phyloP scores from a whole-genome alignment of 148 eudicot genomes.

The Rhododendron kiyosumense region DNA sequence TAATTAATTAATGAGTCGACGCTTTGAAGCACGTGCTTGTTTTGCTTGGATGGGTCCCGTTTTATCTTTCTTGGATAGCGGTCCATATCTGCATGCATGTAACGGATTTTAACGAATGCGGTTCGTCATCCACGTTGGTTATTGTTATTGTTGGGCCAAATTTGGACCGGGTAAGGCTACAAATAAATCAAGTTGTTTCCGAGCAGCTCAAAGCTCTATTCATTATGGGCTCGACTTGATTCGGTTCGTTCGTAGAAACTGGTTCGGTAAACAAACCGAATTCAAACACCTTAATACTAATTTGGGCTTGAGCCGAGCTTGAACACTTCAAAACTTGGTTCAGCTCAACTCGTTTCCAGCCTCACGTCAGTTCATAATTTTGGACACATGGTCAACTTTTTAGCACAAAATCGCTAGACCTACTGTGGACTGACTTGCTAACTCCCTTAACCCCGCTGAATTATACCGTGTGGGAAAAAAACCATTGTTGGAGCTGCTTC shows the following conservation, averaged over 20 bases:
- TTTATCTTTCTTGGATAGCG: background rate
- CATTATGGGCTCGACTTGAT: background rate
- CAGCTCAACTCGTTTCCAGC: background rate
- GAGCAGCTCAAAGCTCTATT: background rate
- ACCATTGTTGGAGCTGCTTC: too few relatives aligned
- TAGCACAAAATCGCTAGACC: too few relatives aligned
- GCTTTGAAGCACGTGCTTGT: conserved; percentile 8
- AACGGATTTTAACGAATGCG: background rate
- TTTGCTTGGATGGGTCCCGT: background rate
- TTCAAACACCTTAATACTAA: background rate
- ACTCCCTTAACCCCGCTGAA: too few relatives aligned
- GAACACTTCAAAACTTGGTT: too few relatives aligned
- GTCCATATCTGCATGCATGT: background rate
- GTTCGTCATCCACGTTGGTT: background rate
- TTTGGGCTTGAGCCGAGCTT: background rate
- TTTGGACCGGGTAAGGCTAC: background rate
- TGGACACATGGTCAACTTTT: too few relatives aligned
- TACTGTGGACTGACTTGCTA: too few relatives aligned
- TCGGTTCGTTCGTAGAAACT: too few relatives aligned
- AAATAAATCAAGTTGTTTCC: background rate
- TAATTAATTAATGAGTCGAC: background rate
- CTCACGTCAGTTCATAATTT: too few relatives aligned
- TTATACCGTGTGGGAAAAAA: too few relatives aligned
- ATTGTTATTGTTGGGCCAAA: background rate
- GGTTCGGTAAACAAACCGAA: too few relatives aligned